Evolutionary conservation across 148 eudicot species (phyloP), one percentile per base, ranked within the genome.

Genomic region (Rhododendron henanense): DNA sequence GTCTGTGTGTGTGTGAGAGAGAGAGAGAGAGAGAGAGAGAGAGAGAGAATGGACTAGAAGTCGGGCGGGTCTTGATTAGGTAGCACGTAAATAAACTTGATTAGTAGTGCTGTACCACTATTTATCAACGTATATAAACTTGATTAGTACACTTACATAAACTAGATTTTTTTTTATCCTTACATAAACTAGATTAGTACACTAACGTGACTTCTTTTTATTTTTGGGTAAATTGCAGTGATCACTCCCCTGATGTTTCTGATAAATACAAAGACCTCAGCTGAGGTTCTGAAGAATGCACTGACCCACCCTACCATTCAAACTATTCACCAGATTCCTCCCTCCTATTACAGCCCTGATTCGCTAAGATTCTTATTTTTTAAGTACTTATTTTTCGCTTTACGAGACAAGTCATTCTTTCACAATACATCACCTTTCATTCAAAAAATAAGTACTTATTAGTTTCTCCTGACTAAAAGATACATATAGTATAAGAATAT

Each of bases 301-400:
- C 61, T 55, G 19, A 55, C 3, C 19, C 15, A 15, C 61, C 59
- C 0, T 4, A 16, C 21, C 21, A 55, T 55, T 55, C 61, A 55
- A 55, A 55, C 21, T 55, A 55, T 51, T 51, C 57, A 51, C 1
- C 57, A 51, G 4, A 51, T 51, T 51, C 57, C 4, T 51, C 57
- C 57, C 57, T 51, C 57, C 57, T 51, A 47, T 47, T 47, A 8
- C 6, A 6, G 44, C 6, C 0, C 6, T 0, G 6, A 5, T 41
- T 6, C 0, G 6, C 44, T 41, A 5, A 41, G 6, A 0, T 41
- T 41, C 0, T 41, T 41, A 41, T 41, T 41, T 41, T 41, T 41
- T 5, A 41, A 41, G 0, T 41, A 41, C 6, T 41, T 5, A 41
- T 41, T 41, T 41, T 0, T 0, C 1, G 0, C 0, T 5, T 5